Evolutionary conservation across 805 yeast genomes (phyloP).

Genomic region (Teunomyces panamensis): DNA sequence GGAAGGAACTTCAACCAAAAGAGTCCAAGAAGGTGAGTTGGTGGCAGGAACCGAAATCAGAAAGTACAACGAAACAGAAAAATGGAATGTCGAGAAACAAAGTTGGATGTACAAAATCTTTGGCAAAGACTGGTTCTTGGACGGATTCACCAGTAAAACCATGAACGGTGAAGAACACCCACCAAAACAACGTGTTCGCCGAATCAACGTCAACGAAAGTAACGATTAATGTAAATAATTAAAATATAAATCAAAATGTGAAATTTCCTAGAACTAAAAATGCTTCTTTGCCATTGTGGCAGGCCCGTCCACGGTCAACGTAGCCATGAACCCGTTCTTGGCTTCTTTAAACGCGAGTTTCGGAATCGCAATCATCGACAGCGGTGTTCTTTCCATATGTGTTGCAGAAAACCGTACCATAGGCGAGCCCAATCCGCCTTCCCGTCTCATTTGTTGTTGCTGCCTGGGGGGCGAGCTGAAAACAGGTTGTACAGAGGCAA

Average conservation of each 20-base stretch:
- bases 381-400: background rate
- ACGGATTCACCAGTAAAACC: slow-evolving; percentile 43
- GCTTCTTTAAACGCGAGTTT: background rate
- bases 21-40: slow-evolving; percentile 39
- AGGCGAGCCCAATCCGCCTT: background rate
- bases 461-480: slow-evolving; percentile 22
- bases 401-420: background rate
- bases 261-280: background rate
- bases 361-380: background rate
- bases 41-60: slow-evolving; percentile 30
- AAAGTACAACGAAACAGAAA: slow-evolving; percentile 37
- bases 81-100: slow-evolving; percentile 37
- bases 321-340: background rate
- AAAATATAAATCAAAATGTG: too few relatives aligned
- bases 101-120: slow-evolving; percentile 36
- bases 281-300: slow-evolving; percentile 1
- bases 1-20: slow-evolving; percentile 40
- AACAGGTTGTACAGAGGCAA: slow-evolving; percentile 29
- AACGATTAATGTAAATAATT: background rate
- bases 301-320: background rate
- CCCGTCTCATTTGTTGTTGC: background rate
- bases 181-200: background rate
- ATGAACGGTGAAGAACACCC: slow-evolving; percentile 15
- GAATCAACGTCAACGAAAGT: background rate
- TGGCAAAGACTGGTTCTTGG: slow-evolving; percentile 41